Conservation (phyloP, 2,329 filamentous ascomycete genomes). For the Didymella pomorum region DNA sequence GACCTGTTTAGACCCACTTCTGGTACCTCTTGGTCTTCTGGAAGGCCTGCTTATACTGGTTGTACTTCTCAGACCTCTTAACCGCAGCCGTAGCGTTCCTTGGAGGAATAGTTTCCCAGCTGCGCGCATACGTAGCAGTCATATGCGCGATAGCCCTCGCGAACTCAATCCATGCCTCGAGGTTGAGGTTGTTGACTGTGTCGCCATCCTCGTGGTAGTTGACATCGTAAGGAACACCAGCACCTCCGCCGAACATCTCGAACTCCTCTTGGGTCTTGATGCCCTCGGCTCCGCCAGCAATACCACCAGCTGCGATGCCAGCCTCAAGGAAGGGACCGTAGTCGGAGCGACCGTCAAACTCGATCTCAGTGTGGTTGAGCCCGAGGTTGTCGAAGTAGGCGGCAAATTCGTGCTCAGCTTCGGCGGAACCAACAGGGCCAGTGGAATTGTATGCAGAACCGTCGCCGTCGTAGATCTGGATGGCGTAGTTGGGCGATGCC, state of each 20-base stretch:
- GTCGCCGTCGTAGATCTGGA: slow-evolving; percentile 66
- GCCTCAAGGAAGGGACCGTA: slow-evolving; percentile 79
- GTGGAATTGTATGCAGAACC: slow-evolving; percentile 62
- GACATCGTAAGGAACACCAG: slow-evolving; percentile 64
- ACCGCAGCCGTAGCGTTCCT: slow-evolving; percentile 34
- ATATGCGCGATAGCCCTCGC: slow-evolving; percentile 66
- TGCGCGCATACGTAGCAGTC: slow-evolving; percentile 46
- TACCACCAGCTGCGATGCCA: slow-evolving; percentile 76
- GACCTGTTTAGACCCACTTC: slow-evolving; percentile 25
- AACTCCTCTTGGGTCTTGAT: slow-evolving; percentile 75
- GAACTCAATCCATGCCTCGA: slow-evolving; percentile 63
- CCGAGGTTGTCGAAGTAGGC: slow-evolving; percentile 44
- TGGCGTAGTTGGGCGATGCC: slow-evolving; percentile 67
- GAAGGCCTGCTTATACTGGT: slow-evolving; percentile 30
- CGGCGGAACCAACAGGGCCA: slow-evolving; percentile 69
- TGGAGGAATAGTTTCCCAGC: slow-evolving; percentile 43
- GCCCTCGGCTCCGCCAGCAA: slow-evolving; percentile 80
- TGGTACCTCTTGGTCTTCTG: slow-evolving; percentile 34
- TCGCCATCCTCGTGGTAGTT: slow-evolving; percentile 66
- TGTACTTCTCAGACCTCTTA: slow-evolving; percentile 33
- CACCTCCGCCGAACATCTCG: slow-evolving; percentile 73
- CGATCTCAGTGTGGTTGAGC: slow-evolving; percentile 66
- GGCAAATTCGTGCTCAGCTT: slow-evolving; percentile 69
- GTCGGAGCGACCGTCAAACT: slow-evolving; percentile 81
- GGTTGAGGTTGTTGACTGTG: slow-evolving; percentile 62